These are phyloP conservation scores for Wickerhamiella vanderwaltii DNA, from an alignment of 805 yeast genomes.

Conservation along the genomic window DNA sequence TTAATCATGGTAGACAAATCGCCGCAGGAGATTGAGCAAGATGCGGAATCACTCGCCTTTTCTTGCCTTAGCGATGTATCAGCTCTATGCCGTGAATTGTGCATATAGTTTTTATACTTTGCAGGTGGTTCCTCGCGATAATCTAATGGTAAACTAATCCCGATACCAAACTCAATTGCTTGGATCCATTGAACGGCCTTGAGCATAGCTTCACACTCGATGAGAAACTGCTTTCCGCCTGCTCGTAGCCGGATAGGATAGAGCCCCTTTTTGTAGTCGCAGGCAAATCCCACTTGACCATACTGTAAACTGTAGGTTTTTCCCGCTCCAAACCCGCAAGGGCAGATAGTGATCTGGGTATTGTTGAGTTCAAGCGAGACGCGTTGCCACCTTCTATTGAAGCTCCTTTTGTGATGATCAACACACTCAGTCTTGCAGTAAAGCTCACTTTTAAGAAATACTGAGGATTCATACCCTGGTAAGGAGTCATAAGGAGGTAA, in stretches of 20 bases:
- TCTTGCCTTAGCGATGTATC: too few species aligned
- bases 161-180: constrained; percentile 61
- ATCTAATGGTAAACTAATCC: constrained; percentile 63
- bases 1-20: too few species aligned
- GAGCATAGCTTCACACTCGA: constrained; percentile 49
- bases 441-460: constrained; percentile 45
- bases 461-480: constrained; percentile 58
- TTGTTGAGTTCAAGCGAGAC: constrained; percentile 67
- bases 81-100: too few species aligned
- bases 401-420: constrained; percentile 63
- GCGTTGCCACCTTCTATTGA: constrained; percentile 56
- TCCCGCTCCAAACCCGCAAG: neutral
- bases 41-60: too few species aligned
- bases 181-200: constrained; percentile 71
- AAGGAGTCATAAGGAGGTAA: too few species aligned
- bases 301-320: constrained; percentile 41
- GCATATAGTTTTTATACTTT: too few species aligned
- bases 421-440: constrained; percentile 59
- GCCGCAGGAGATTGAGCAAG: too few species aligned
- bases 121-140: constrained; percentile 22
- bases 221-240: constrained; percentile 69
- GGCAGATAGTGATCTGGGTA: constrained; percentile 51
- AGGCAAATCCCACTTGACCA: constrained; percentile 73
- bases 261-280: constrained; percentile 59
- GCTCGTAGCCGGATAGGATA: constrained; percentile 46